Conservation (phyloP, 441 rosid species). For the Pelargonium australe region DNA sequence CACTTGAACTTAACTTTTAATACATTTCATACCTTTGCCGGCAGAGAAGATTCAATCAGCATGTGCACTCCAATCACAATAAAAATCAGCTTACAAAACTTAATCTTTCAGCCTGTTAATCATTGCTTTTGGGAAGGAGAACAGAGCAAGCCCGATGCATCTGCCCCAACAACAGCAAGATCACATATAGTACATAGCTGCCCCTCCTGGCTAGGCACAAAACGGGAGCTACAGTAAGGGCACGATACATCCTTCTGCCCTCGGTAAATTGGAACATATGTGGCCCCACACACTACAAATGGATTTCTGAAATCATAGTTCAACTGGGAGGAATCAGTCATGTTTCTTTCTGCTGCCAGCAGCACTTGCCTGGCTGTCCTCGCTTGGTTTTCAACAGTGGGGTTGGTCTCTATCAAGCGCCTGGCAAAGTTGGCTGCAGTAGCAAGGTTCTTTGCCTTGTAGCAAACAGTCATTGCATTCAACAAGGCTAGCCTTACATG, state of each 20-base stretch:
- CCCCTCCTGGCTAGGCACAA: constrained; percentile 70
- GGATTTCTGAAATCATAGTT: constrained; percentile 85
- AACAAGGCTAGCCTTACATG: constrained; percentile 62
- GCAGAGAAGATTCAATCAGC: no score
- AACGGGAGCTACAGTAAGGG: constrained; percentile 69
- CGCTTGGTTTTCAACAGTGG: constrained; percentile 57
- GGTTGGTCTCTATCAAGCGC: constrained; percentile 66
- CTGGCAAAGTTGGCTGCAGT: constrained; percentile 73
- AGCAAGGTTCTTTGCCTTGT: constrained; percentile 56
- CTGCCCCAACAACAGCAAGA: constrained; percentile 78
- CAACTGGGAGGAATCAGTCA: constrained; percentile 53
- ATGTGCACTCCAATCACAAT: no score
- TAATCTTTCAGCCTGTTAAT: no score
- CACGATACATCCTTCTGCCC: constrained; percentile 80
- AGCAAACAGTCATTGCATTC: constrained; percentile 71
- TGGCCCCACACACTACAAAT: constrained; percentile 74
- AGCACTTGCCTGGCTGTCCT: constrained; percentile 64
- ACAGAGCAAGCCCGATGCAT: constrained; percentile 70
- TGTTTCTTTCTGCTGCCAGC: constrained; percentile 69
- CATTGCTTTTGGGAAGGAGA: constrained; percentile 47
- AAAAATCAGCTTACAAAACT: no score
- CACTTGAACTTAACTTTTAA: no score
- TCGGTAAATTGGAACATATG: constrained; percentile 74
- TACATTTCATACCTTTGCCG: no score
- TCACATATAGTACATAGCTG: constrained; percentile 72